These are phyloP conservation scores for Sequoiadendron giganteum DNA, from an alignment of 75 land plant genomes.

Conservation along the genomic window DNA sequence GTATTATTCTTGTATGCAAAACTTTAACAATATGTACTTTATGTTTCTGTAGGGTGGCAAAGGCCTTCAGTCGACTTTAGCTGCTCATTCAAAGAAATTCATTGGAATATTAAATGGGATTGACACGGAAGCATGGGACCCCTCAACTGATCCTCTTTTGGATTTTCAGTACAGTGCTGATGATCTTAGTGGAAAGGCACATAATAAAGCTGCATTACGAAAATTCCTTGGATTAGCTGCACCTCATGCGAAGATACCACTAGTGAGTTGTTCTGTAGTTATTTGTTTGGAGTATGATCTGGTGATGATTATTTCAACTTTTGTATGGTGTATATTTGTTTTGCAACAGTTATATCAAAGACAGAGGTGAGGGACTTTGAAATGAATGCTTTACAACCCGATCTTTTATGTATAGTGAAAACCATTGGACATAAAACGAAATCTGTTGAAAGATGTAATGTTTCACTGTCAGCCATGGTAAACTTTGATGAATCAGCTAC, in stretches of 20 bases:
- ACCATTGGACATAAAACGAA: not conserved
- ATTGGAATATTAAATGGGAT: conserved; percentile 92
- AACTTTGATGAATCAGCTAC: not conserved
- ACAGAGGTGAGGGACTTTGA: not conserved
- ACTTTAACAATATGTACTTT: conserved; percentile 4
- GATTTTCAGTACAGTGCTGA: conserved; percentile 72
- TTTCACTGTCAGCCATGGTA: not conserved
- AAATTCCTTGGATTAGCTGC: conserved; percentile 55
- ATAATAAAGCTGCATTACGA: conserved; percentile 64
- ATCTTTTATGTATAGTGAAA: not conserved
- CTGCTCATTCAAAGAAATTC: conserved; percentile 77
- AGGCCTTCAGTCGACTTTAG: conserved; percentile 76
- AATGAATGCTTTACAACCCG: not conserved
- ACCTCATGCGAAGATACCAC: conserved; percentile 47
- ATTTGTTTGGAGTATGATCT: not conserved
- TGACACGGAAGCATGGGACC: conserved; percentile 91
- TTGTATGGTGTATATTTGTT: not conserved
- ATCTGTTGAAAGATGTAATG: not conserved
- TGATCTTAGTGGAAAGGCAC: conserved; percentile 74
- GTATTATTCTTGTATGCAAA: not conserved
- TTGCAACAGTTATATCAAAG: not conserved
- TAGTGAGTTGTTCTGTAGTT: conserved; percentile 44
- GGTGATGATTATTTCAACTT: not conserved
- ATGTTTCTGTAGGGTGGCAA: conserved; percentile 68
- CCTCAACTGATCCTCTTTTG: conserved; percentile 71